Conservation (phyloP, 352 stramenopile genomes). For the Phytophthora fragariae region DNA sequence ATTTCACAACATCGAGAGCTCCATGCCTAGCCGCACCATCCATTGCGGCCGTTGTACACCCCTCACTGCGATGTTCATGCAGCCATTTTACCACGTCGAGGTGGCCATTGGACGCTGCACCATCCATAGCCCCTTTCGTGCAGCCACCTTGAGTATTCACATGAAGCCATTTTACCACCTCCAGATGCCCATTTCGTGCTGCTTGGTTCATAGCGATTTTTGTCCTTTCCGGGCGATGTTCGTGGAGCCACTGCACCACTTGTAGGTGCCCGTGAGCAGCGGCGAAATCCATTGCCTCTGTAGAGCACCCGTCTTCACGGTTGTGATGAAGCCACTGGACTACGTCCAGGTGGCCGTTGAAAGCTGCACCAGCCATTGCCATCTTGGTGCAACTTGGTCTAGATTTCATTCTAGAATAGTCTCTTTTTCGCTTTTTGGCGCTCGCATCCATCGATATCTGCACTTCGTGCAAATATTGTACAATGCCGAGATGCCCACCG, state of each 20-base stretch:
- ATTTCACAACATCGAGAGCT: slow-evolving; percentile 7
- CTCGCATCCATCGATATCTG: neutral
- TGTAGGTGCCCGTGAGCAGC: neutral
- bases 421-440: neutral
- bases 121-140: neutral
- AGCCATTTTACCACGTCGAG: slow-evolving; percentile 12
- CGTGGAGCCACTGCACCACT: slow-evolving; percentile 9
- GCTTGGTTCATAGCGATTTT: neutral
- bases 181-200: neutral
- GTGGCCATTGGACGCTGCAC: neutral
- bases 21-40: neutral
- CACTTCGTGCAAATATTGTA: slow-evolving; percentile 1
- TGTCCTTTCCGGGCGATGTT: neutral
- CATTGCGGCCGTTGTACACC: slow-evolving; percentile 1
- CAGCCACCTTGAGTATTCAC: neutral
- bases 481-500: neutral
- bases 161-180: slow-evolving; percentile 10
- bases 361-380: neutral
- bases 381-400: neutral
- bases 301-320: neutral
- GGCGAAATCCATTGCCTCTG: neutral
- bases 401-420: neutral
- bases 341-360: slow-evolving; percentile 3
- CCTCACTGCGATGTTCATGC: neutral
- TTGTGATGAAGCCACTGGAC: slow-evolving; percentile 13